Evolutionary conservation across 371 early-diverging fungal species (phyloP), one percentile per base, ranked within the genome.

Genomic region (Chytridiales sp.): DNA sequence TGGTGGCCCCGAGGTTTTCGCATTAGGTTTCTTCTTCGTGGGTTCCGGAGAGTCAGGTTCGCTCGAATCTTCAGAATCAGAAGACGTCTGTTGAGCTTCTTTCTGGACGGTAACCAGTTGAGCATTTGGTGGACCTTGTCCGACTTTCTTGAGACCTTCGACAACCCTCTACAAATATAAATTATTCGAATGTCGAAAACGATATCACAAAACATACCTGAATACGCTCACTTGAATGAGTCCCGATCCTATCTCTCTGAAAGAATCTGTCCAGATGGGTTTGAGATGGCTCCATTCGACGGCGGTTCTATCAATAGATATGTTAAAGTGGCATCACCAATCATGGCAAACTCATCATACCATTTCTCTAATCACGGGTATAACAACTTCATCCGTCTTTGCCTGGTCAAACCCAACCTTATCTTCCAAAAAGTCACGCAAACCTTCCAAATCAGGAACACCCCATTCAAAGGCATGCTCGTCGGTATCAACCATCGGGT

Each of bases 291-390:
- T 26, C 54, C n/a, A 3, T 22, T 42, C 42, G 19, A 19, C 35
- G 54, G 17, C 41, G 38, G 21, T 54, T 42, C 54, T 54, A 19
- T n/a, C 27, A 5, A 5, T 34, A 26, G 4, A 11, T n/a, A 36
- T 4, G 32, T 31, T 51, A 19, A 19, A 4, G 4, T 22, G 4
- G 17, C 30, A 27, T 29, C 30, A 9, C 9, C 17, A 5, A 36
- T 29, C 3, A 8, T 11, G n/a, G 38, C 11, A 9, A n/a, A n/a
- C n/a, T n/a, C 19, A 9, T 29, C 46, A 41, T 24, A 66, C 77
- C 84, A 91, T 85, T 58, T 87, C 87, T 11, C 83, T 79, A 8
- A 91, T 77, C 6, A 95, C 84, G 4, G 96, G 96, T 15, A 92
- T 59, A 26, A 95, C 70, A 1, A 85, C 80, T 41, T 76, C 72